phyloP scores from a whole-genome alignment of 805 yeast species.

The Saccharomycopsis microspora region DNA sequence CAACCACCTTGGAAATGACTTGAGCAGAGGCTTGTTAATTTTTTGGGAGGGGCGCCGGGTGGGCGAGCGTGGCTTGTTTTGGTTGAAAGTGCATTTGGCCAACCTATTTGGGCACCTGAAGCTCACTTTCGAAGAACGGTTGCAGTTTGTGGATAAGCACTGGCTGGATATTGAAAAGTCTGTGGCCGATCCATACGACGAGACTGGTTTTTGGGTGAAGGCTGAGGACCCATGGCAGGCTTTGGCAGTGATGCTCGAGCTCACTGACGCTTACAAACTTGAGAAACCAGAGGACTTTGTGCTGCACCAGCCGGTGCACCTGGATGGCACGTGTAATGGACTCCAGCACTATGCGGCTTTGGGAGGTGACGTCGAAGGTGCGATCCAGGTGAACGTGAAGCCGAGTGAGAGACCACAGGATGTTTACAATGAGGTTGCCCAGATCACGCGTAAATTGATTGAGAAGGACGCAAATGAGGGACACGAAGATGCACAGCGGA shows the following conservation, averaged over 20 bases:
- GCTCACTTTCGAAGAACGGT: constrained; percentile 54
- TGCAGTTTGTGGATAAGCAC: constrained; percentile 45
- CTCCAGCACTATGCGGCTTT: constrained; percentile 80
- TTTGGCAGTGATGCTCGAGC: constrained; percentile 56
- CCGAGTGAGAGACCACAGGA: constrained; percentile 70
- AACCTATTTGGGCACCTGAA: constrained; percentile 70
- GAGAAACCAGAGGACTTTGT: constrained; percentile 54
- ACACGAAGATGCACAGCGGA: constrained; percentile 34
- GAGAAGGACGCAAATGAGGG: constrained; percentile 31
- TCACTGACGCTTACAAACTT: constrained; percentile 46
- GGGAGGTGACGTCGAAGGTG: constrained; percentile 81
- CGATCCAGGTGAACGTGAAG: constrained; percentile 61
- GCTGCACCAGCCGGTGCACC: constrained; percentile 72
- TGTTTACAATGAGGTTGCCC: constrained; percentile 63
- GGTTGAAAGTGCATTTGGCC: constrained; percentile 70
- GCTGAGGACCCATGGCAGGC: constrained; percentile 86
- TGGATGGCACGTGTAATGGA: constrained; percentile 83
- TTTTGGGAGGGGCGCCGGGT: constrained; percentile 71
- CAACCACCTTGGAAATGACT: constrained; percentile 71
- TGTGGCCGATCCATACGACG: constrained; percentile 50
- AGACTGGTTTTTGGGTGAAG: constrained; percentile 49
- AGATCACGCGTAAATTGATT: constrained; percentile 44
- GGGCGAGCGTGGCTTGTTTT: constrained; percentile 52
- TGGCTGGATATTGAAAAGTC: constrained; percentile 42
- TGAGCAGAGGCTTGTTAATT: constrained; percentile 57